Evolutionary conservation across 208 protist genomes (phyloP).

Genomic region (Sergeia podlipaevii): DNA sequence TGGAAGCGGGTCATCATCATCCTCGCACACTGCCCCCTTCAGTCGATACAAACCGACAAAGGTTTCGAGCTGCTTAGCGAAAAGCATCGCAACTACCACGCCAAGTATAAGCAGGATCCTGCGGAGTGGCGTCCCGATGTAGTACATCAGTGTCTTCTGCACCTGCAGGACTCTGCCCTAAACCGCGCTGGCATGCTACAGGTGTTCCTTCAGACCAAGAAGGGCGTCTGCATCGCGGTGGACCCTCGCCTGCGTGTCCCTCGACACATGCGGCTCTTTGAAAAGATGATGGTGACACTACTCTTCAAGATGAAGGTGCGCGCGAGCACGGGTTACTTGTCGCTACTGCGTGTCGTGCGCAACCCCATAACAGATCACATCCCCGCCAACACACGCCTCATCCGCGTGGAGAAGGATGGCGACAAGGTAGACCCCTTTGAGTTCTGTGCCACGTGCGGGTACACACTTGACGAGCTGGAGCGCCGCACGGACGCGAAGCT

Average conservation of each 20-base stretch:
- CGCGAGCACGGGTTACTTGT: slow-evolving; percentile 79
- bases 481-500: slow-evolving; percentile 3
- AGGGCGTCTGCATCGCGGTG: slow-evolving; percentile 94
- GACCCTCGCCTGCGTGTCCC: slow-evolving; percentile 98
- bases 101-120: slow-evolving; percentile 92
- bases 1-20: slow-evolving; percentile 94
- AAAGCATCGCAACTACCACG: slow-evolving; percentile 93
- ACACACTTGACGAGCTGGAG: slow-evolving; percentile 9
- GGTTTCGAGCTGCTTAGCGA: slow-evolving; percentile 97
- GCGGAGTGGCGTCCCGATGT: slow-evolving; percentile 98
- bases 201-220: slow-evolving; percentile 96
- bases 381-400: slow-evolving; percentile 76
- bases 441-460: slow-evolving; percentile 46
- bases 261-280: slow-evolving; percentile 97
- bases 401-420: slow-evolving; percentile 85
- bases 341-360: slow-evolving; percentile 97
- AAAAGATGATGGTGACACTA: slow-evolving; percentile 98
- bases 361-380: slow-evolving; percentile 99
- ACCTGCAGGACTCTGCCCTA: slow-evolving; percentile 97
- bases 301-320: slow-evolving; percentile 98
- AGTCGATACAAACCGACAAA: slow-evolving; percentile 92
- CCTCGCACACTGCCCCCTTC: slow-evolving; percentile 93
- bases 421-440: slow-evolving; percentile 64
- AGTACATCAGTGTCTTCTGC: slow-evolving; percentile 97
- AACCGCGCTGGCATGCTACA: slow-evolving; percentile 98